Evolutionary conservation across 2,329 filamentous ascomycete species (phyloP).

Genomic region (Pseudocercospora macadamiae): DNA sequence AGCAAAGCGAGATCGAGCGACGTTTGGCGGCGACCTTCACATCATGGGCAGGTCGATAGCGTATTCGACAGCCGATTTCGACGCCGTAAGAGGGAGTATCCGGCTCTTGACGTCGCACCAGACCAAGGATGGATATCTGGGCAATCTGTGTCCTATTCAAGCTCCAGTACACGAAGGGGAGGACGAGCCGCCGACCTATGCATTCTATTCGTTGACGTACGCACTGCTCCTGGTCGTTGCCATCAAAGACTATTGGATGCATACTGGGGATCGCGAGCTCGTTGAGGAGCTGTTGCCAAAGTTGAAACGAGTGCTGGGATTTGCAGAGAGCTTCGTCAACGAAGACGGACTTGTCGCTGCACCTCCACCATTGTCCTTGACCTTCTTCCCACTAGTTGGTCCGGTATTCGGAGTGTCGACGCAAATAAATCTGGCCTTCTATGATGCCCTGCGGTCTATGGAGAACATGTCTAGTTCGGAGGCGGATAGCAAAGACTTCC

Average conservation of each 20-base stretch:
- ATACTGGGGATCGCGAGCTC: constrained; percentile 8
- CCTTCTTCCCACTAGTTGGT: background rate
- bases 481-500: background rate
- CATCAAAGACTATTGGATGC: constrained; percentile 20
- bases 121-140: constrained; percentile 19
- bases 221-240: constrained; percentile 18
- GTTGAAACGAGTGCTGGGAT: background rate
- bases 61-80: background rate
- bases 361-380: background rate
- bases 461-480: background rate
- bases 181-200: constrained; percentile 22
- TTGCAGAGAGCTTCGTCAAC: background rate
- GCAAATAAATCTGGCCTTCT: background rate
- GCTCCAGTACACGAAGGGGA: constrained; percentile 14
- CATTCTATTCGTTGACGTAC: constrained; percentile 24
- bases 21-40: constrained; percentile 19
- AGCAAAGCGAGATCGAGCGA: constrained; percentile 23
- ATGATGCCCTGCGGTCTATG: background rate
- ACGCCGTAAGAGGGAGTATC: constrained; percentile 12
- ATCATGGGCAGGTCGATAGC: constrained; percentile 1
- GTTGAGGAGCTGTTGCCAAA: constrained; percentile 9
- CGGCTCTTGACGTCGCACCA: constrained; percentile 20
- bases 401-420: background rate
- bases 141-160: constrained; percentile 24
- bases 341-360: background rate